phyloP scores from a whole-genome alignment of 2,329 filamentous ascomycete species.

The Beauveria bassiana region DNA sequence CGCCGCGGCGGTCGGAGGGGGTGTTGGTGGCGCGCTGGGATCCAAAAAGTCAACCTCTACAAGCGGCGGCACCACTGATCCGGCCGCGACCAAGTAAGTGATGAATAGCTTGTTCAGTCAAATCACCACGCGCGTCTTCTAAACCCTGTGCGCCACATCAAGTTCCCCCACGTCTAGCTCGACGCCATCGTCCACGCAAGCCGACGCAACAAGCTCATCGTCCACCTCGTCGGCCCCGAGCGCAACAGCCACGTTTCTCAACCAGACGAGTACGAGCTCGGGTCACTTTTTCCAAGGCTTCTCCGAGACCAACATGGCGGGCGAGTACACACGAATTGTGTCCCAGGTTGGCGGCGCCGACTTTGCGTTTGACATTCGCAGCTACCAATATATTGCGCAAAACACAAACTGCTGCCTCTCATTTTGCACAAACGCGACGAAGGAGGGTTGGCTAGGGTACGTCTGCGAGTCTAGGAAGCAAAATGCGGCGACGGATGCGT shows the following conservation, averaged over 20 bases:
- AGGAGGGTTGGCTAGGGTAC: conserved; percentile 17
- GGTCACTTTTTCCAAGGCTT: conserved; percentile 26
- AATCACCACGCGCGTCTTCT: no score
- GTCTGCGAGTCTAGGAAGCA: conserved; percentile 17
- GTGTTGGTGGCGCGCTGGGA: conserved; percentile 1
- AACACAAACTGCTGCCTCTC: conserved; percentile 18
- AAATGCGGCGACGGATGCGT: background rate
- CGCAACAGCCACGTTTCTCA: conserved; percentile 15
- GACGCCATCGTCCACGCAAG: background rate
- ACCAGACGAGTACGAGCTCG: conserved; percentile 14
- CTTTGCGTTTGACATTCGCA: conserved; percentile 15
- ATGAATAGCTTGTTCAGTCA: no score
- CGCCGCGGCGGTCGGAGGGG: conserved; percentile 10
- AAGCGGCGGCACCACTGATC: background rate
- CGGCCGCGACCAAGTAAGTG: background rate
- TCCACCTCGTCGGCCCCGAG: background rate
- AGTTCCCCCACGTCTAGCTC: no score
- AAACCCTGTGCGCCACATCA: no score
- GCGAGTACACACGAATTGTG: conserved; percentile 18
- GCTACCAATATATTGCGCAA: conserved; percentile 18
- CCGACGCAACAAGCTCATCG: background rate
- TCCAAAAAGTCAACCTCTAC: background rate
- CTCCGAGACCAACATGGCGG: conserved; percentile 17
- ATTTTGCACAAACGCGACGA: conserved; percentile 18
- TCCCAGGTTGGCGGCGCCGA: conserved; percentile 19